Evolutionary conservation across 2,329 filamentous ascomycete species (phyloP).

Genomic region (Paraphaeosphaeria minitans): DNA sequence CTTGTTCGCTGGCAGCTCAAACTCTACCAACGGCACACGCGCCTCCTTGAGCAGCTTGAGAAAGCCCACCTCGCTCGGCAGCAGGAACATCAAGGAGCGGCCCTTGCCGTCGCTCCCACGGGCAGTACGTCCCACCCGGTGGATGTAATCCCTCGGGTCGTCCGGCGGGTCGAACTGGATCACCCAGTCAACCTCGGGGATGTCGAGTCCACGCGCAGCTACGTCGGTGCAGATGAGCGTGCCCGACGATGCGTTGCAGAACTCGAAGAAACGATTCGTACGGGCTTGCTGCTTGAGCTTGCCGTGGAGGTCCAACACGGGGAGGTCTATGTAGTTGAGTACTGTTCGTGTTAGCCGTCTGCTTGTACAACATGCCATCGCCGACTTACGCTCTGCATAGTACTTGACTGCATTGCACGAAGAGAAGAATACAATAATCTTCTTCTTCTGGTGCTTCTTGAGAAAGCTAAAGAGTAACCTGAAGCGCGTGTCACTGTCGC

Average conservation of each 20-base stretch:
- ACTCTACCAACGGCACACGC: slow-evolving; percentile 91
- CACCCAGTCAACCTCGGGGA: slow-evolving; percentile 94
- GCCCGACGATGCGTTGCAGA: slow-evolving; percentile 81
- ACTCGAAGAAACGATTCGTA: slow-evolving; percentile 99
- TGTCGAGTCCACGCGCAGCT: slow-evolving; percentile 91
- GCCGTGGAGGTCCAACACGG: slow-evolving; percentile 80
- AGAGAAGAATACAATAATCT: slow-evolving; percentile 92
- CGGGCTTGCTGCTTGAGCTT: slow-evolving; percentile 99
- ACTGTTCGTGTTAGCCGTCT: slow-evolving; percentile 79
- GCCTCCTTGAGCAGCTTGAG: slow-evolving; percentile 88
- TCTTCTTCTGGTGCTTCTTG: slow-evolving; percentile 90
- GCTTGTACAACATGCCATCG: slow-evolving; percentile 55
- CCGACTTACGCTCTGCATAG: slow-evolving; percentile 68
- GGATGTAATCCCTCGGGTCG: slow-evolving; percentile 71
- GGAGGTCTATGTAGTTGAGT: slow-evolving; percentile 96
- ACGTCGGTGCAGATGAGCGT: slow-evolving; percentile 97
- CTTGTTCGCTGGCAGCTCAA: slow-evolving; percentile 91
- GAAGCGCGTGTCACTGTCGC: slow-evolving; percentile 92
- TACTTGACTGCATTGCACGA: slow-evolving; percentile 95
- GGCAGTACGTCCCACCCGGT: slow-evolving; percentile 93
- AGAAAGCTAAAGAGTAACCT: slow-evolving; percentile 92
- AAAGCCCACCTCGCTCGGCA: slow-evolving; percentile 91
- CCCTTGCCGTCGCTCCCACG: slow-evolving; percentile 83
- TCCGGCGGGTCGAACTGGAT: slow-evolving; percentile 72
- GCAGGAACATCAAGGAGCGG: slow-evolving; percentile 88